Evolutionary conservation across 345 rosid species (phyloP), one percentile per base, ranked within the genome.

Genomic region (Citrus mangshanensis): DNA sequence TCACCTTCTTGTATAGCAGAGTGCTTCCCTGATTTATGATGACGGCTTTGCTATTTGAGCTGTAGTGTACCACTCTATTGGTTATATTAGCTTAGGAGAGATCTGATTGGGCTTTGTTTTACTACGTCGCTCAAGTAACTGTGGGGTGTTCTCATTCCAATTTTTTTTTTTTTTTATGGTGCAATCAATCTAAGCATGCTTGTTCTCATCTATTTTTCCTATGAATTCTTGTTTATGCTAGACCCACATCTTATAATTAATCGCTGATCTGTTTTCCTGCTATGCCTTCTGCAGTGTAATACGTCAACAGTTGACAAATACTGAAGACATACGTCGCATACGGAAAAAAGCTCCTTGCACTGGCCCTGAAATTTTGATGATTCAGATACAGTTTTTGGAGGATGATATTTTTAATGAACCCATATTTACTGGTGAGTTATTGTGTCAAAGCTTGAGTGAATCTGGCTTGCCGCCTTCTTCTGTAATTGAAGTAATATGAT

Each of bases 331-430:
- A 84, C 98, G 97, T 34, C 98, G 99, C 73, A 81, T 89, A 65
- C 93, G 99, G 24, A 97, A 93, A 87, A 97, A 97, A 81, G 99
- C 99, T n/a, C 99, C 99, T 71, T 97, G 99, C 86, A 97, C 98
- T 72, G 77, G 85, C 74, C 73, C 91, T 69, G 99, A 97, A 86
- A 93, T 94, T 84, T 73, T 90, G 81, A 89, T 88, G 92, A 90
- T 97, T 81, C 93, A 87, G 86, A 89, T 97, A 76, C 97, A 89
- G 76, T 90, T 88, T 79, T 77, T 92, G 85, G 98, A 88, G 84
- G 95, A 87, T 68, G 95, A 90, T 62, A 88, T 93, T 68, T 94
- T 92, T 73, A 81, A 71, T 72, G 95, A 89, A 83, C 84, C 92
- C 21, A 71, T 89, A 80, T 83, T 91, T 74, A 87, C 95, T 35